These are phyloP conservation scores for Leishmania gerbilli DNA, from an alignment of 208 protist genomes.

Conservation along the genomic window DNA sequence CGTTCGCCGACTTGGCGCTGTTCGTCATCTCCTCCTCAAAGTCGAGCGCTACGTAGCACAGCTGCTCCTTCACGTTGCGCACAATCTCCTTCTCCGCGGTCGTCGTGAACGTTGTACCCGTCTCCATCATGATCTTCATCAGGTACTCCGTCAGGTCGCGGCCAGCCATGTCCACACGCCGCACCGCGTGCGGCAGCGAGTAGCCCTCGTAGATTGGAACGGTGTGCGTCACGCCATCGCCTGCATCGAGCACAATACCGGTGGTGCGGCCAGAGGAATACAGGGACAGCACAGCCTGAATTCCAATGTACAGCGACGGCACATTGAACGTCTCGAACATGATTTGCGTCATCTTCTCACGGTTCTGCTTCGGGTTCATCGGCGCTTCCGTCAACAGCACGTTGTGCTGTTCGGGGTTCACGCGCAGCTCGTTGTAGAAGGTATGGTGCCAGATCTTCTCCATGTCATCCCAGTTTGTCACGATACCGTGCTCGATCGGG, in stretches of 20 bases:
- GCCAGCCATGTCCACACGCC: slow-evolving; percentile 91
- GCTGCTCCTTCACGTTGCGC: slow-evolving; percentile 95
- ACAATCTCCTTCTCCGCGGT: slow-evolving; percentile 97
- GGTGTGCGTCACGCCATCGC: slow-evolving; percentile 93
- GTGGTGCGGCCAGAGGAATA: slow-evolving; percentile 92
- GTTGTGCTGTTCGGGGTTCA: slow-evolving; percentile 98
- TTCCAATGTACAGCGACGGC: slow-evolving; percentile 92
- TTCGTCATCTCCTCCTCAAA: slow-evolving; percentile 96
- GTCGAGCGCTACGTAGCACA: slow-evolving; percentile 94
- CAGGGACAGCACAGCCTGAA: slow-evolving; percentile 97
- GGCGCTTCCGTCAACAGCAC: slow-evolving; percentile 93
- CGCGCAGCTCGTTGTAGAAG: slow-evolving; percentile 98
- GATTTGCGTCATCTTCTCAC: slow-evolving; percentile 96
- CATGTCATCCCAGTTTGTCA: slow-evolving; percentile 99
- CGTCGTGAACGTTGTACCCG: slow-evolving; percentile 96
- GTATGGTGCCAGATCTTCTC: slow-evolving; percentile 99
- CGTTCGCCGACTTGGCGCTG: slow-evolving; percentile 81
- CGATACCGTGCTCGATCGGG: slow-evolving; percentile 96
- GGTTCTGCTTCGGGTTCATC: slow-evolving; percentile 93
- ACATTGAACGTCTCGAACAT: slow-evolving; percentile 95
- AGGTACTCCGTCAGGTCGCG: slow-evolving; percentile 96
- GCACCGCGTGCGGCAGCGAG: slow-evolving; percentile 84
- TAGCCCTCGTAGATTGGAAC: slow-evolving; percentile 95
- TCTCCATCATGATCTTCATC: slow-evolving; percentile 95
- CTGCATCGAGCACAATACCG: slow-evolving; percentile 94